These are phyloP conservation scores for Eragrostis tef DNA, from an alignment of 202 grass and related monocot species.

Conservation along the genomic window DNA sequence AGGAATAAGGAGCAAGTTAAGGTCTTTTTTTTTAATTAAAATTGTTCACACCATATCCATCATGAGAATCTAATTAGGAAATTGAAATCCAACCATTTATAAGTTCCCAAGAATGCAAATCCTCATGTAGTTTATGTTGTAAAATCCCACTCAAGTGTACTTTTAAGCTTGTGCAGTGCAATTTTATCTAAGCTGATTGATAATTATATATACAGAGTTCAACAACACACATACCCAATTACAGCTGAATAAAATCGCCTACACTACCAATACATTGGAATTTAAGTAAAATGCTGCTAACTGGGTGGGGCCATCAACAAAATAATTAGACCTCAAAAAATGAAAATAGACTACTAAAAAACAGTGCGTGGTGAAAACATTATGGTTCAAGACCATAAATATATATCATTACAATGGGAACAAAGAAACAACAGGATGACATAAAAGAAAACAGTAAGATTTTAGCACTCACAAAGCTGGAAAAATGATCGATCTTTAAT, in stretches of 20 bases:
- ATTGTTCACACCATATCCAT: slow-evolving; percentile 22
- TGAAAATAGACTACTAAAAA: slow-evolving; percentile 13
- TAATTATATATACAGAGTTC: too few relatives aligned
- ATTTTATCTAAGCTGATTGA: slow-evolving; percentile 7
- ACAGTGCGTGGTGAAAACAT: slow-evolving; percentile 14
- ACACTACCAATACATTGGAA: slow-evolving; percentile 2
- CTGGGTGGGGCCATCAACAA: not conserved
- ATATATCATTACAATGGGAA: slow-evolving; percentile 10
- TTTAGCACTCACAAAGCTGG: slow-evolving; percentile 76
- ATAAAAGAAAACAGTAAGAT: slow-evolving; percentile 44
- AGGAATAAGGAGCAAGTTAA: not conserved
- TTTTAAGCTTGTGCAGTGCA: slow-evolving; percentile 5
- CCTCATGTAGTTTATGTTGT: not conserved
- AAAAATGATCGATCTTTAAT: slow-evolving; percentile 63
- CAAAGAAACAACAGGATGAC: slow-evolving; percentile 8
- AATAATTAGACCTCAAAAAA: slow-evolving; percentile 19
- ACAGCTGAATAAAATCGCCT: slow-evolving; percentile 25
- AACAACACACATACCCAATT: too few relatives aligned
- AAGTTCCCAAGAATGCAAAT: slow-evolving; percentile 18
- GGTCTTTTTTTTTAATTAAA: not conserved
- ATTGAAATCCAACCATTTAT: not conserved
- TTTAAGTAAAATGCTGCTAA: not conserved
- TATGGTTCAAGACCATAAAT: slow-evolving; percentile 2
- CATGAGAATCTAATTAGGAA: not conserved
- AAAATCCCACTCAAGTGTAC: not conserved